Evolutionary conservation across 2,329 filamentous ascomycete species (phyloP).

Genomic region (Pseudonectria foliicola): DNA sequence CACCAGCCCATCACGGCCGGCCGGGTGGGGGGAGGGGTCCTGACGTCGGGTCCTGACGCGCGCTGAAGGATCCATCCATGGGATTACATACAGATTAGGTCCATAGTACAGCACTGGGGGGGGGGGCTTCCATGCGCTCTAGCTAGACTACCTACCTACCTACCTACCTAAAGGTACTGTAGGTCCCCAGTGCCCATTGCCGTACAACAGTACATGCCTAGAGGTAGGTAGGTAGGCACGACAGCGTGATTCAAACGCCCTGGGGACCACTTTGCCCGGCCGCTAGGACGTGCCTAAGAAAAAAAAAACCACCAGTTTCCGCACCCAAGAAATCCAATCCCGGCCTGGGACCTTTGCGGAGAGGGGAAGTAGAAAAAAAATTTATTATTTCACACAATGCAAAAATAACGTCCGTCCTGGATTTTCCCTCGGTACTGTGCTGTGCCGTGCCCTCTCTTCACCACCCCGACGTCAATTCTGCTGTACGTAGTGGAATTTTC

Average conservation of each 20-base stretch:
- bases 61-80: constrained; percentile 3
- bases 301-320: constrained; percentile 3
- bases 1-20: constrained; percentile 20
- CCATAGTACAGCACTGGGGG: too few relatives aligned
- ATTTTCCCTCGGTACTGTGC: constrained; percentile 21
- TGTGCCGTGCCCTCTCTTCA: constrained; percentile 21
- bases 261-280: constrained; percentile 6
- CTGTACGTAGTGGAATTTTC: constrained; percentile 16
- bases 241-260: constrained; percentile 9
- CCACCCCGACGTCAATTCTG: constrained; percentile 24
- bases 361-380: constrained; percentile 29
- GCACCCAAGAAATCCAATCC: not conserved
- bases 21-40: constrained; percentile 8
- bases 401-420: constrained; percentile 28
- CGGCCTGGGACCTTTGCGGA: constrained; percentile 1
- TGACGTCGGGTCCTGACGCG: not conserved
- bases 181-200: not conserved
- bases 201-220: too few relatives aligned
- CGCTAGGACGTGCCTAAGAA: constrained; percentile 13
- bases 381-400: constrained; percentile 36
- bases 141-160: too few relatives aligned
- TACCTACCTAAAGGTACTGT: too few relatives aligned
- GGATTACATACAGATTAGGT: too few relatives aligned
- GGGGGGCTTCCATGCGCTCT: too few relatives aligned
- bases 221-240: too few relatives aligned